These are phyloP conservation scores for Stagonosporopsis vannaccii DNA, from an alignment of 2,329 filamentous ascomycete species.

Conservation along the genomic window DNA sequence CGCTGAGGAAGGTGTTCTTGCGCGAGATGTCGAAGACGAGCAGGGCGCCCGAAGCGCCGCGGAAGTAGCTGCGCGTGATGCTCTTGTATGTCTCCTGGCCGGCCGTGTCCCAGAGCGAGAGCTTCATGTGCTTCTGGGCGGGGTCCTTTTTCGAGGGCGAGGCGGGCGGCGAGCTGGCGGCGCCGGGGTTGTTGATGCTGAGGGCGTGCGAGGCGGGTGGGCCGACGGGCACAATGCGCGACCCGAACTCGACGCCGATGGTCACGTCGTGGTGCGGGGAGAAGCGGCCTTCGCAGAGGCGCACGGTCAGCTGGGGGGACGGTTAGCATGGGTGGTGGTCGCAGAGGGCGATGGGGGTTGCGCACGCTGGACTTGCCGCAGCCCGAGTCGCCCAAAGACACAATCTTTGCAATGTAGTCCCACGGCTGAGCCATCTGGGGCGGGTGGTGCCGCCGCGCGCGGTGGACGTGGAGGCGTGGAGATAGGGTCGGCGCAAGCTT, in stretches of 20 bases:
- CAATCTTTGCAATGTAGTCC: conserved; percentile 99
- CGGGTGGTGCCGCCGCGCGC: conserved; percentile 14
- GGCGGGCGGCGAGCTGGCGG: conserved; percentile 13
- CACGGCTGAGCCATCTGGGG: conserved; percentile 70
- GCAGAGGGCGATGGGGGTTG: not conserved
- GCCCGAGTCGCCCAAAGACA: conserved; percentile 95
- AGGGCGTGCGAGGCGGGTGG: conserved; percentile 74
- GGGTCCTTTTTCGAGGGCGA: conserved; percentile 43
- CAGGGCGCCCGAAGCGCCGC: conserved; percentile 77
- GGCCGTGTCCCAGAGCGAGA: conserved; percentile 93
- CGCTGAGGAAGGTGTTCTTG: conserved; percentile 83
- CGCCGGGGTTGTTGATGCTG: conserved; percentile 59
- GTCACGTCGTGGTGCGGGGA: conserved; percentile 94
- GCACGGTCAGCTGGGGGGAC: conserved; percentile 75
- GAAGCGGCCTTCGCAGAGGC: conserved; percentile 96
- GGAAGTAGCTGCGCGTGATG: conserved; percentile 92
- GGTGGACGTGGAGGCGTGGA: conserved; percentile 13
- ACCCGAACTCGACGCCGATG: conserved; percentile 96
- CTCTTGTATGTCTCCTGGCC: conserved; percentile 98
- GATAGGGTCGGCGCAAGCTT: conserved; percentile 2
- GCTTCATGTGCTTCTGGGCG: conserved; percentile 82
- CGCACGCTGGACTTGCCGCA: conserved; percentile 85
- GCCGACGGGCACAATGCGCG: conserved; percentile 88
- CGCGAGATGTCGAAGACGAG: conserved; percentile 96
- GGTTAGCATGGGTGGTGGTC: conserved; percentile 19